Percentiles rank a stretch among this genome's conserved stretches.
Evolutionary conservation across 192 early-diverging fungal species (phyloP).

Genomic region (Glomus cerebriforme): DNA sequence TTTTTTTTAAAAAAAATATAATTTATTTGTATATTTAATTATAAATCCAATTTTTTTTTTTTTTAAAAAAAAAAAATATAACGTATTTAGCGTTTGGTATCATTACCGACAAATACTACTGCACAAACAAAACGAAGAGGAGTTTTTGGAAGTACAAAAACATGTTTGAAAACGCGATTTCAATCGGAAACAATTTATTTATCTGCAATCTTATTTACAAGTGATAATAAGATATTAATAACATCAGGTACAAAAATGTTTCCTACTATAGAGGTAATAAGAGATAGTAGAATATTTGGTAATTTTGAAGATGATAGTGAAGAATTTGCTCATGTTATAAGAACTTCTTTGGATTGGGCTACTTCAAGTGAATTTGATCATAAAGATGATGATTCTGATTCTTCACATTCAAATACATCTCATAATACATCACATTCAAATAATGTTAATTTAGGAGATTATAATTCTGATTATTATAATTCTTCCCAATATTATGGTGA

Average conservation of each 20-base stretch:
- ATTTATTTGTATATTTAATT: not conserved
- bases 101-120: not conserved
- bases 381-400: slow-evolving; percentile 32
- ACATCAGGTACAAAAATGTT: slow-evolving; percentile 30
- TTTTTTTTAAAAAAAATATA: not conserved
- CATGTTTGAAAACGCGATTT: slow-evolving; percentile 32
- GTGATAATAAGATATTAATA: slow-evolving; percentile 46
- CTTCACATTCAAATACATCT: slow-evolving; percentile 22
- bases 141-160: slow-evolving; percentile 25
- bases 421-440: slow-evolving; percentile 13
- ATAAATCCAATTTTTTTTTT: not conserved
- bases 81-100: not conserved
- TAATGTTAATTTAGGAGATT: not conserved
- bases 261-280: slow-evolving; percentile 28
- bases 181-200: slow-evolving; percentile 47
- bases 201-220: slow-evolving; percentile 42
- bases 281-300: slow-evolving; percentile 26
- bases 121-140: slow-evolving; percentile 24
- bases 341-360: slow-evolving; percentile 41
- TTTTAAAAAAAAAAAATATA: not conserved
- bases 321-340: slow-evolving; percentile 38
- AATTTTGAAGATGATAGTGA: slow-evolving; percentile 34
- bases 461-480: not conserved
- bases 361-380: slow-evolving; percentile 10
- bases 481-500: slow-evolving; percentile 29